Evolutionary conservation across 768 basidiomycete species (phyloP).

Genomic region (Leccinum longicurvipes): DNA sequence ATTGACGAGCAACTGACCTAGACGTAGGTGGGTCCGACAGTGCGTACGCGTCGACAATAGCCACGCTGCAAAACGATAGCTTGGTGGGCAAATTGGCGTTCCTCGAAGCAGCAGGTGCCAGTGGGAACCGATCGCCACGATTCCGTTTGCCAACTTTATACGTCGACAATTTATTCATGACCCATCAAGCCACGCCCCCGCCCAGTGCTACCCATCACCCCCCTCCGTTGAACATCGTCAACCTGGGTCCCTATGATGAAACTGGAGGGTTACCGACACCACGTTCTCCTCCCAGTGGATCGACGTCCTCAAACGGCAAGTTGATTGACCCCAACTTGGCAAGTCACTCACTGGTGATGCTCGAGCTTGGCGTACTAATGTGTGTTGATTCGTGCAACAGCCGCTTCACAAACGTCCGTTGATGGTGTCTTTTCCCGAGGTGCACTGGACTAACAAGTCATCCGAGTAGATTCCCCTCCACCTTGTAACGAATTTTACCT

Average conservation of each 20-base stretch:
- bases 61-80: conserved; percentile 55
- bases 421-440: conserved; percentile 5
- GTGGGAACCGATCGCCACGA: conserved; percentile 41
- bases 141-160: conserved; percentile 52
- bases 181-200: conserved; percentile 24
- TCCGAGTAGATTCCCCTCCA: conserved; percentile 64
- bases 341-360: conserved; percentile 18
- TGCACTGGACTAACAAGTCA: conserved; percentile 3
- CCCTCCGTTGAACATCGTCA: conserved; percentile 45
- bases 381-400: conserved; percentile 33
- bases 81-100: conserved; percentile 65
- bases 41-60: conserved; percentile 55
- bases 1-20: conserved; percentile 1
- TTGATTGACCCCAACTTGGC: conserved; percentile 65
- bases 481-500: conserved; percentile 85
- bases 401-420: conserved; percentile 74
- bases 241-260: conserved; percentile 40
- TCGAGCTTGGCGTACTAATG: conserved; percentile 6
- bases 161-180: conserved; percentile 49
- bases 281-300: conserved; percentile 50
- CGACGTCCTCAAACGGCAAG: conserved; percentile 27
- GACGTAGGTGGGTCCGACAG: conserved; percentile 52
- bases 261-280: conserved; percentile 67
- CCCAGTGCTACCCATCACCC: conserved; percentile 35
- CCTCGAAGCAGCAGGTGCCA: conserved; percentile 47